Evolutionary conservation across 257 asterid species (phyloP).

Genomic region (Ajuga chamaepitys): DNA sequence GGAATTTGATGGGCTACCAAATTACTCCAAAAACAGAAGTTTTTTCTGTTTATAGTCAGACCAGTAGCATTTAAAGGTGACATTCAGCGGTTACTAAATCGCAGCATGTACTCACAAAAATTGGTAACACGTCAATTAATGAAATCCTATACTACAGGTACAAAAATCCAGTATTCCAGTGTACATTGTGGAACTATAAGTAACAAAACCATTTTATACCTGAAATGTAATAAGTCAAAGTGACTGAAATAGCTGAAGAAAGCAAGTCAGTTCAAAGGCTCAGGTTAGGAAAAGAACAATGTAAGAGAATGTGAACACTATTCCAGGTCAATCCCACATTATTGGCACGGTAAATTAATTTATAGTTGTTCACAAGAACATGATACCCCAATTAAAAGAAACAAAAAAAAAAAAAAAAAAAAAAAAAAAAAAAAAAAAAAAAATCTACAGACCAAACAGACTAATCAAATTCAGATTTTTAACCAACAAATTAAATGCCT

Average conservation of each 20-base stretch:
- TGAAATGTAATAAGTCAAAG: not conserved
- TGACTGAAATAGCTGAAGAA: not conserved
- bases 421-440: not conserved
- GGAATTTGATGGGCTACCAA: too few relatives aligned
- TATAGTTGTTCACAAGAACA: not conserved
- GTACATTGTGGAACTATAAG: not conserved
- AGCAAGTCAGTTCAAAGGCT: not conserved
- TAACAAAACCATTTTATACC: not conserved
- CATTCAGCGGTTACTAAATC: not conserved
- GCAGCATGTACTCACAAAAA: not conserved
- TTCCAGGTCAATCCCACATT: not conserved
- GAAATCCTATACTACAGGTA: not conserved
- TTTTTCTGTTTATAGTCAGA: too few relatives aligned
- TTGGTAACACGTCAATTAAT: not conserved
- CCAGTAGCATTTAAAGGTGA: not conserved
- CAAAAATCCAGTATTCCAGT: not conserved
- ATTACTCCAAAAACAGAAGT: too few relatives aligned
- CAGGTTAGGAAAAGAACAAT: not conserved
- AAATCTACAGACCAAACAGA: not conserved
- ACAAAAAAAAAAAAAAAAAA: not conserved
- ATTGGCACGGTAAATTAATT: not conserved
- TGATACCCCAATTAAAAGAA: not conserved
- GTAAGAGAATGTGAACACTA: not conserved
- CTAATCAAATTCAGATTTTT: not conserved
- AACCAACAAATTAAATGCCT: not conserved